Conservation (phyloP, 2,329 filamentous ascomycete species). For the Ascochyta koolunga region DNA sequence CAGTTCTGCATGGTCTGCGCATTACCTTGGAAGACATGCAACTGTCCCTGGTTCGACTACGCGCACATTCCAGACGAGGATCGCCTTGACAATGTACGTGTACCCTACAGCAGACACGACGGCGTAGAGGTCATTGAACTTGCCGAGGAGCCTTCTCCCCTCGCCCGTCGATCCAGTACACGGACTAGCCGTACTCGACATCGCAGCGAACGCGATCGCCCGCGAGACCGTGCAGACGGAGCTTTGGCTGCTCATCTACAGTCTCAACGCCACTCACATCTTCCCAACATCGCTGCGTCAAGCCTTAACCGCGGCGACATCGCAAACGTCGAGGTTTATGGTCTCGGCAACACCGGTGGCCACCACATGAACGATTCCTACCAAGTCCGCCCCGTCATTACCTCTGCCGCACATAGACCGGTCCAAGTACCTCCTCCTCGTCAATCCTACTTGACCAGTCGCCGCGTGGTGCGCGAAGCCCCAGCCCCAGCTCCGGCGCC, state of each 20-base stretch:
- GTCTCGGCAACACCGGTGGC: constrained; percentile 58
- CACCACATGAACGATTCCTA: constrained; percentile 66
- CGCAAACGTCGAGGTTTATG: constrained; percentile 52
- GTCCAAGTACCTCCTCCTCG: constrained; percentile 29
- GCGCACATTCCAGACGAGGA: constrained; percentile 59
- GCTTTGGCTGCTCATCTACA: constrained; percentile 60
- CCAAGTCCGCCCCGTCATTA: constrained; percentile 39
- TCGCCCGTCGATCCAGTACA: constrained; percentile 35
- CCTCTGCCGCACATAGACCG: constrained; percentile 36
- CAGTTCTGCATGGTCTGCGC: constrained; percentile 91
- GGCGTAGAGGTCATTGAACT: constrained; percentile 43
- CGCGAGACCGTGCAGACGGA: constrained; percentile 56
- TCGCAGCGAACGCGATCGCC: constrained; percentile 42
- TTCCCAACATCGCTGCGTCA: constrained; percentile 45
- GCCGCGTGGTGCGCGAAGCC: constrained; percentile 31
- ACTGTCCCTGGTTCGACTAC: constrained; percentile 81
- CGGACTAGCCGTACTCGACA: constrained; percentile 27
- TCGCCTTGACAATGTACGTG: constrained; percentile 50
- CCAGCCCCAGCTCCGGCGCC: constrained; percentile 17
- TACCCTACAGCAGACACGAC: constrained; percentile 36
- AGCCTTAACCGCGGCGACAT: constrained; percentile 30
- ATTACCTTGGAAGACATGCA: constrained; percentile 79
- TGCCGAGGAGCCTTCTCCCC: constrained; percentile 29
- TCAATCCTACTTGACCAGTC: constrained; percentile 31
- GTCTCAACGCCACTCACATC: constrained; percentile 46